Conservation (phyloP, 257 asterid species). For the Knoxia roxburghii region DNA sequence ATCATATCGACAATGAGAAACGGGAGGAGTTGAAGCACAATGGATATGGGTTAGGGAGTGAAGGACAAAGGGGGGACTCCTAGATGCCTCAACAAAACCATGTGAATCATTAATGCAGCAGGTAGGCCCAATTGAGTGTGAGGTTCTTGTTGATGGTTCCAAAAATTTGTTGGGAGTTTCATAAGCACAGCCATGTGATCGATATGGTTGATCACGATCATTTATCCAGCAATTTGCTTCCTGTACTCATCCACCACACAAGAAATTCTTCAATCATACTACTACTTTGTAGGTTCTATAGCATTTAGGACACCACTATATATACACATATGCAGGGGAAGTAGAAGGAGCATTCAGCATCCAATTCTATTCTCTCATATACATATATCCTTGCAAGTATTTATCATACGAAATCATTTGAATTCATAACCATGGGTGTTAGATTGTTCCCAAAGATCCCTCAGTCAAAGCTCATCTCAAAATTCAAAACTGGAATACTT, state of each 20-base stretch:
- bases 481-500: too few relatives aligned
- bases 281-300: background rate
- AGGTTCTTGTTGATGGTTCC: too few relatives aligned
- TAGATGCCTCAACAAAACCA: background rate
- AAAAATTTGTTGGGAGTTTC: too few relatives aligned
- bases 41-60: background rate
- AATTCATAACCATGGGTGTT: too few relatives aligned
- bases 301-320: background rate
- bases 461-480: too few relatives aligned
- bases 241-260: background rate
- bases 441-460: too few relatives aligned
- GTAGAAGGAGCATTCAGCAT: conserved; percentile 2
- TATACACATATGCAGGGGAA: background rate
- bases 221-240: background rate
- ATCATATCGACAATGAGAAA: too few relatives aligned
- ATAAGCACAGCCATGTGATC: background rate
- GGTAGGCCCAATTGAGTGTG: too few relatives aligned
- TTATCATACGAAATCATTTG: too few relatives aligned
- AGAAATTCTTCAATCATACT: too few relatives aligned
- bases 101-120: background rate
- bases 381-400: too few relatives aligned
- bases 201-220: background rate
- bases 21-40: conserved; percentile 4
- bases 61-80: background rate
- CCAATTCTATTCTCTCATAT: too few relatives aligned